Evolutionary conservation across 169 alveolate species (phyloP), one percentile per base, ranked within the genome.

Genomic region (Plasmodium yoelii): DNA sequence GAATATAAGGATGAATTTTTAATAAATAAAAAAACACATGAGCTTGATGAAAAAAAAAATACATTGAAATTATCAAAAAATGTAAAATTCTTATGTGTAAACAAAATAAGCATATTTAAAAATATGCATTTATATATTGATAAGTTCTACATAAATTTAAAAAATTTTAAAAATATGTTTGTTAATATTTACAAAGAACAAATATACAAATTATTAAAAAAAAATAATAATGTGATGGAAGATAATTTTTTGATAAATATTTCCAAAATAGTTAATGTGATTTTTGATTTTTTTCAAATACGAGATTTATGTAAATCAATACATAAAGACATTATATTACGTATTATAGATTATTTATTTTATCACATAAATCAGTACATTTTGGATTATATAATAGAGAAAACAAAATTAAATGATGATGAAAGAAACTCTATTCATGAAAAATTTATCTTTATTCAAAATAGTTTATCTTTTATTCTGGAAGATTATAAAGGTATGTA

Each of bases 261-360:
- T 1, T 82, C 82, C 10, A 68, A 82, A 82, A 67, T 56, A 55
- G 63, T 53, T 19, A 67, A 28, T 26, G 47, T 82, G 46, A 67
- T 82, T 82, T 82, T 55, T 82, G 82, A 82, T 5, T 46, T 82
- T 82, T 82, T 82, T 67, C 90, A 82, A 67, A 82, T 67, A 6
- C 84, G 56, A 26, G 84, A 67, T 64, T 55, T 82, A 10, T 82
- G 47, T 26, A 82, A 67, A 82, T 65, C 42, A 51, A 60, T 59
- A 19, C 90, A 82, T 67, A 82, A 15, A 47, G 67, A 68, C 34
- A 34, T 82, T 55, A 34, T 61, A 34, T 26, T 82, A 49, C 51
- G 84, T 19, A 53, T 82, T 44, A 47, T 82, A 28, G 90, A 82
- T 44, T 82, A 82, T 82, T 82, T 82, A 19, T 82, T 82, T 82